Percentiles rank a stretch among this genome's conserved stretches.
Evolutionary conservation across 805 yeast genomes (phyloP).

Genomic region (Barnettozyma wickerhamii): DNA sequence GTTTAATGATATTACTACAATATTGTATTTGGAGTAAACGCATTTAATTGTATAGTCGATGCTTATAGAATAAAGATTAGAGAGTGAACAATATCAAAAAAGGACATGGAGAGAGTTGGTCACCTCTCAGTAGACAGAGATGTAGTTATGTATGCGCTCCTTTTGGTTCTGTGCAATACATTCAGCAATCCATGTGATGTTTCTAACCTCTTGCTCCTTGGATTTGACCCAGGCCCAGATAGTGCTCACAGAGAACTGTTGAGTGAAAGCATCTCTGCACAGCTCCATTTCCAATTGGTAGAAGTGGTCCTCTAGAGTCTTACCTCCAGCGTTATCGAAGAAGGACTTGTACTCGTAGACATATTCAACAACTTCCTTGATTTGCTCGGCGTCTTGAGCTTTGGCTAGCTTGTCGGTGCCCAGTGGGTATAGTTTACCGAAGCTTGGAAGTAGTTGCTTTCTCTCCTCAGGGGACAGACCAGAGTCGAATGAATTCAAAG

Average conservation of each 20-base stretch:
- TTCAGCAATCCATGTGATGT: constrained; percentile 99
- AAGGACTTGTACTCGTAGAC: constrained; percentile 64
- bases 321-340: constrained; percentile 44
- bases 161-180: constrained; percentile 98
- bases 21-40: background rate
- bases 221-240: constrained; percentile 97
- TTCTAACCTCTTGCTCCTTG: constrained; percentile 94
- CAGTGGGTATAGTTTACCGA: constrained; percentile 76
- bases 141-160: constrained; percentile 87
- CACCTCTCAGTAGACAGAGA: constrained; percentile 64
- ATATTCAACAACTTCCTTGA: constrained; percentile 57
- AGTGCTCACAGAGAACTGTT: constrained; percentile 86
- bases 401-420: constrained; percentile 61
- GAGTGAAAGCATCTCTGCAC: constrained; percentile 91
- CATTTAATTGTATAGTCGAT: background rate
- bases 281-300: constrained; percentile 88
- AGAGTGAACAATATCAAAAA: background rate
- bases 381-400: constrained; percentile 83
- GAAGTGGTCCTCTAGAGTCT: constrained; percentile 88
- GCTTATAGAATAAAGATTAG: constrained; percentile 3
- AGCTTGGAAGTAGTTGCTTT: constrained; percentile 65
- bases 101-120: background rate
- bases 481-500: constrained; percentile 83
- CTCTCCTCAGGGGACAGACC: constrained; percentile 76
- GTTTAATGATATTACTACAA: constrained; percentile 3